Evolutionary conservation across 2,329 filamentous ascomycete genomes (phyloP), one percentile per base, ranked within the genome.

Genomic region (Aspergillus tubingensis): DNA sequence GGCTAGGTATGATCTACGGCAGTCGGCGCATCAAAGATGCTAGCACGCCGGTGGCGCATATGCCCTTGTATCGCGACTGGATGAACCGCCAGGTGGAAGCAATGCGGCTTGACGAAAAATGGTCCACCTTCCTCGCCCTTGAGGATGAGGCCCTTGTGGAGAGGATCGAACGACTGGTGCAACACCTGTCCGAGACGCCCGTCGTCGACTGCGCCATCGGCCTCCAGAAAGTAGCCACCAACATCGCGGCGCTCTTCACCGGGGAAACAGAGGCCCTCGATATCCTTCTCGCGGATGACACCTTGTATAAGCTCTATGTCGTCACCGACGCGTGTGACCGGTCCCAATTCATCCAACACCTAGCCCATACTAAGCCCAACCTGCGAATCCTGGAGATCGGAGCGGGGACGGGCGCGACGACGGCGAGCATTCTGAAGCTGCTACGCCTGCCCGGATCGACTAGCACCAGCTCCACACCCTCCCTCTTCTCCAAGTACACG

Each of bases 341-440:
- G 27, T n/a, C 44, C 19, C 19, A 21, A 32, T 17, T 38, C 21
- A 11, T 52, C 13, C 50, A 21, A 7, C 11, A 21, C 27, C 27
- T 52, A 10, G 50, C 27, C 13, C 25, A 38, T 21, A 36, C 10
- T n/a, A 36, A 19, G 17, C 50, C 50, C 30, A 52, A 52, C 30
- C 44, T 60, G n/a, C 51, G 58, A 5, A 52, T 63, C 50, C 55
- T 62, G n/a, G 63, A 62, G 41, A 58, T 72, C 2, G 69, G 68
- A 7, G 67, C 64, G 1, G 69, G 68, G 8, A 68, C 68, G 2
- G 68, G 67, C 13, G 63, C 62, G 5, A 54, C 49, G 27, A 60
- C 58, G 3, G 47, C 32, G 15, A 38, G 53, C 32, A 43, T 60
- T 4, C 58, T 60, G n/a, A 25, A 57, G 8, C 19, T 19, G 15